phyloP scores from a whole-genome alignment of 805 yeast genomes.

The Wickerhamiella dianesei region DNA sequence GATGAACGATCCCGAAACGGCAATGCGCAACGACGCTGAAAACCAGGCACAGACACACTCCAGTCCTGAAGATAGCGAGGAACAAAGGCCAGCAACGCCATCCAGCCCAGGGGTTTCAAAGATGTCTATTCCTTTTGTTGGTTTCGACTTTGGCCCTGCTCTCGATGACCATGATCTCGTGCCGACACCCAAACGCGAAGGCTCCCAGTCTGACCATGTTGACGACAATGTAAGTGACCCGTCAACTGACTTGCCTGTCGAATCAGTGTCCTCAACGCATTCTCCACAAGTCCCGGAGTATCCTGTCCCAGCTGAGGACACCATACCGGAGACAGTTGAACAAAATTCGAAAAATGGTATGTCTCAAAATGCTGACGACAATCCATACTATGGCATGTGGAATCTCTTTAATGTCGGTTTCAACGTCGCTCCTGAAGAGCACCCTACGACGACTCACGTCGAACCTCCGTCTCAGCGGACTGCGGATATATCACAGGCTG shows the following conservation, averaged over 20 bases:
- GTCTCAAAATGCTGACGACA: no score
- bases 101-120: background rate
- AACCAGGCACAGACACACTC: background rate
- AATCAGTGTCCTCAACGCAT: background rate
- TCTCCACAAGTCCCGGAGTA: no score
- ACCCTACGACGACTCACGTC: background rate
- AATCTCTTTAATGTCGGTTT: slow-evolving; percentile 17
- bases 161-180: background rate
- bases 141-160: background rate
- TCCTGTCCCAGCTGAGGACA: no score
- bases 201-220: no score
- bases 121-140: background rate
- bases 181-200: no score
- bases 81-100: background rate
- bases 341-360: background rate
- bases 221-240: no score
- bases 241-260: no score
- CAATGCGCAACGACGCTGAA: background rate
- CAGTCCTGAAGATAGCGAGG: background rate
- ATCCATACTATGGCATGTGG: slow-evolving; percentile 9
- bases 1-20: background rate
- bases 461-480: no score
- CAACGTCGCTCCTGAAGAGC: slow-evolving; percentile 3
- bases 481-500: no score
- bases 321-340: no score